These are phyloP conservation scores for Bacidia rubella DNA, from an alignment of 495 filamentous ascomycete genomes.

Conservation along the genomic window DNA sequence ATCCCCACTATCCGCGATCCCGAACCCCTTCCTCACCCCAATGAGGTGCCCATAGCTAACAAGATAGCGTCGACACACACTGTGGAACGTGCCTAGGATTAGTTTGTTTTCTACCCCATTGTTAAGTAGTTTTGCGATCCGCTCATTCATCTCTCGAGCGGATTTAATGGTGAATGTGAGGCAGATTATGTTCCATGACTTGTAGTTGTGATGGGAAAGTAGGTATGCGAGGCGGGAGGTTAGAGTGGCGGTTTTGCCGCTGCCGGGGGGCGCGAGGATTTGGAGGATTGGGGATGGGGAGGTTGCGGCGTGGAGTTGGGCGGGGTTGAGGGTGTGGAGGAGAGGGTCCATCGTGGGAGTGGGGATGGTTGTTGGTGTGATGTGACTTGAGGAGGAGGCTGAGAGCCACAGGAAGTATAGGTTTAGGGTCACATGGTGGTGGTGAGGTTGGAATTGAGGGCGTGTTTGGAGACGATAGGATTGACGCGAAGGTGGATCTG, in stretches of 20 bases:
- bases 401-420: too few relatives aligned
- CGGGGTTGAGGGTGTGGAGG: slow-evolving; percentile 65
- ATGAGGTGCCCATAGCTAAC: slow-evolving; percentile 76
- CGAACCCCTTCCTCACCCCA: slow-evolving; percentile 69
- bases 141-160: slow-evolving; percentile 85
- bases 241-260: slow-evolving; percentile 93
- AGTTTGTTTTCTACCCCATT: slow-evolving; percentile 63
- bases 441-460: neutral
- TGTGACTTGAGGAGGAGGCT: neutral
- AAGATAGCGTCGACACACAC: slow-evolving; percentile 77
- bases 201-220: slow-evolving; percentile 61
- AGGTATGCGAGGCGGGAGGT: slow-evolving; percentile 91
- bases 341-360: neutral
- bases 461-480: too few relatives aligned
- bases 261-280: slow-evolving; percentile 76
- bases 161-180: slow-evolving; percentile 98
- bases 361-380: neutral
- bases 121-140: slow-evolving; percentile 67
- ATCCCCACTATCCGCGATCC: slow-evolving; percentile 83
- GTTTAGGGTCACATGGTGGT: neutral
- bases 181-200: slow-evolving; percentile 86
- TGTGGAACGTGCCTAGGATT: slow-evolving; percentile 91
- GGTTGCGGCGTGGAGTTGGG: slow-evolving; percentile 75
- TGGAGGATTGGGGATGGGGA: slow-evolving; percentile 68
- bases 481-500: neutral